These are phyloP conservation scores for Hyaloperonospora arabidopsidis DNA, from an alignment of 352 stramenopile species.

Conservation along the genomic window DNA sequence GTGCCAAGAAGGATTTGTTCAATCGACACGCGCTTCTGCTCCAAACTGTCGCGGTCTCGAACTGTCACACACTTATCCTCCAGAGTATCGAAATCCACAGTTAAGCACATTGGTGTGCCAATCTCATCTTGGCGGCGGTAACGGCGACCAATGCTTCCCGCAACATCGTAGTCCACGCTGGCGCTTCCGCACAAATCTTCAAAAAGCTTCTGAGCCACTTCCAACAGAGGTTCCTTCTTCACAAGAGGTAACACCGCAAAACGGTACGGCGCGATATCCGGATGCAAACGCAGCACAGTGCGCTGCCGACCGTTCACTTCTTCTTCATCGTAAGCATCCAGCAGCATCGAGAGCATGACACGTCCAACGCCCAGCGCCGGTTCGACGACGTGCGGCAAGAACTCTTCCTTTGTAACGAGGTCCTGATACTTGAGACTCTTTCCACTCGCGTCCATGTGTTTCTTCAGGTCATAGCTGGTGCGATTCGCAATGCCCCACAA, in stretches of 20 bases:
- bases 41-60: conserved; percentile 91
- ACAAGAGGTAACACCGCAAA: conserved; percentile 90
- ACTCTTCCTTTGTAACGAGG: conserved; percentile 67
- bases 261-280: conserved; percentile 89
- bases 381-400: conserved; percentile 95
- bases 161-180: conserved; percentile 89
- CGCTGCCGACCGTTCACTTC: conserved; percentile 78
- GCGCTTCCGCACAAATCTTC: conserved; percentile 79
- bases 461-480: conserved; percentile 93
- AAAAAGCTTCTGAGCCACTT: conserved; percentile 87
- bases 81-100: conserved; percentile 95
- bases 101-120: conserved; percentile 95
- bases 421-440: conserved; percentile 84
- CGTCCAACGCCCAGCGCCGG: conserved; percentile 85
- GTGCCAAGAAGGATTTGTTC: conserved; percentile 75
- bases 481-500: conserved; percentile 94
- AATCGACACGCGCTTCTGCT: conserved; percentile 91
- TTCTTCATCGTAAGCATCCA: conserved; percentile 93
- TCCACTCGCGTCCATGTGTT: conserved; percentile 90
- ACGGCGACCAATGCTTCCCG: conserved; percentile 81
- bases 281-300: conserved; percentile 89
- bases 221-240: conserved; percentile 91
- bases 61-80: conserved; percentile 94
- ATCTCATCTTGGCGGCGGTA: conserved; percentile 97
- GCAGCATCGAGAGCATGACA: conserved; percentile 90